Evolutionary conservation across 1,284 basidiomycete genomes (phyloP).

Genomic region (Cutaneotrichosporon curvatum): DNA sequence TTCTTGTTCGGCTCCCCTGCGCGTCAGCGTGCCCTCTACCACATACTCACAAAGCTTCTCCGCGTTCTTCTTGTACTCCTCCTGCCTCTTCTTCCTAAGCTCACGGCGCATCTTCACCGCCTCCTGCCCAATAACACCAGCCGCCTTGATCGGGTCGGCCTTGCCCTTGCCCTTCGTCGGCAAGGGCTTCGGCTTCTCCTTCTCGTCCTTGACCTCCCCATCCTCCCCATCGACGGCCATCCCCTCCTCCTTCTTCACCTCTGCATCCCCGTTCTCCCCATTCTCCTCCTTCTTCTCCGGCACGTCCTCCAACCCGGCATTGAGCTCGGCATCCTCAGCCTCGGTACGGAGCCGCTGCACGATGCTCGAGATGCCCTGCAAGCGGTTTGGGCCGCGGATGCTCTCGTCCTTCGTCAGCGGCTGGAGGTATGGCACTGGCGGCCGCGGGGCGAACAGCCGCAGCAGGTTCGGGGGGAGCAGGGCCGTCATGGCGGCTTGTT

Average conservation of each 20-base stretch:
- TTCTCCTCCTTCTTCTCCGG: constrained; percentile 37
- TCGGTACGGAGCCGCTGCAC: constrained; percentile 69
- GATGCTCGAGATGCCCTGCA: constrained; percentile 64
- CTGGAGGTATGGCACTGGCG: constrained; percentile 73
- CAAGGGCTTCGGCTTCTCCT: constrained; percentile 54
- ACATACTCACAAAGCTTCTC: constrained; percentile 69
- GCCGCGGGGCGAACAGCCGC: constrained; percentile 86
- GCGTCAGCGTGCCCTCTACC: not conserved
- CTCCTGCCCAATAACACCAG: constrained; percentile 47
- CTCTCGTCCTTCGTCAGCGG: constrained; percentile 76
- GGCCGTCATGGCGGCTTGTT: constrained; percentile 58
- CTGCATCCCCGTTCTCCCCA: not conserved
- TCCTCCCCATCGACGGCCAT: constrained; percentile 54
- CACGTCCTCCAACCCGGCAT: constrained; percentile 42
- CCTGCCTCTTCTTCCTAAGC: constrained; percentile 68
- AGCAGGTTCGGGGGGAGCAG: constrained; percentile 87
- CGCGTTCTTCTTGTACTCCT: constrained; percentile 69
- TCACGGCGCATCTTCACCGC: constrained; percentile 65
- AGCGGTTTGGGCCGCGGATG: constrained; percentile 61
- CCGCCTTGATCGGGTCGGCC: constrained; percentile 57
- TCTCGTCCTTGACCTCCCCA: constrained; percentile 45
- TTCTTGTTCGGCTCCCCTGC: constrained; percentile 55
- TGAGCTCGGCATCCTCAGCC: constrained; percentile 53
- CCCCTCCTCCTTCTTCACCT: constrained; percentile 51
- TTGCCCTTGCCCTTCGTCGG: constrained; percentile 55